Evolutionary conservation across 192 early-diverging fungal species (phyloP).

Genomic region (Coemansia sp.): DNA sequence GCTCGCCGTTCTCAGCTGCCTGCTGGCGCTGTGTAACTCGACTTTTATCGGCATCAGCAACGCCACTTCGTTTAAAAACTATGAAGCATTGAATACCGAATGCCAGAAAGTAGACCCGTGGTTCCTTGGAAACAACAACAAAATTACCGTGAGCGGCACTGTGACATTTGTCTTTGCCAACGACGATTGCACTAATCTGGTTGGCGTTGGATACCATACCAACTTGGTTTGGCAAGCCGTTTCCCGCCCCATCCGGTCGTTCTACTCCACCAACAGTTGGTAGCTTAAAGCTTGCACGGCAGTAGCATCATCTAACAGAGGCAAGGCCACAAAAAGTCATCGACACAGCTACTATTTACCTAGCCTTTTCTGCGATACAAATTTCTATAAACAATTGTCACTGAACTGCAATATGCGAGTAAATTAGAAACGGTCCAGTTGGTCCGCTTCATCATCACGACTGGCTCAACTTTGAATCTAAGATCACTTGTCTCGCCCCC

Average conservation of each 20-base stretch:
- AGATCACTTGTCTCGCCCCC: neutral
- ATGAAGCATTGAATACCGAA: neutral
- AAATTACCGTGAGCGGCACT: neutral
- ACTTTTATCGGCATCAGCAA: neutral
- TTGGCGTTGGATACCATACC: neutral
- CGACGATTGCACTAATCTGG: conserved; percentile 7
- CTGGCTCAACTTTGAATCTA: neutral
- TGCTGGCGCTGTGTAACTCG: conserved; percentile 3
- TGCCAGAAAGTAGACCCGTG: neutral
- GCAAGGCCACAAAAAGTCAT: neutral
- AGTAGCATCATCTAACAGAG: neutral
- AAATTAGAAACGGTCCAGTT: neutral
- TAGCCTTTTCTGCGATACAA: neutral
- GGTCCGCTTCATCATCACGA: neutral
- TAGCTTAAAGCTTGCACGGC: neutral
- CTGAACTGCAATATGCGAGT: neutral
- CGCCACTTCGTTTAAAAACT: neutral
- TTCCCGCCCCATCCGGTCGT: conserved; percentile 1
- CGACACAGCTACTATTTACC: neutral
- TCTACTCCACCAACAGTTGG: neutral
- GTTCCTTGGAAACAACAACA: neutral
- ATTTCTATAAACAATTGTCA: neutral
- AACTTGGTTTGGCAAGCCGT: neutral
- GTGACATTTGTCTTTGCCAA: neutral
- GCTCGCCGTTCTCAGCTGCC: conserved; percentile 4